Conservation (phyloP, 2,329 filamentous ascomycete species). For the Pseudogymnoascus sp. region DNA sequence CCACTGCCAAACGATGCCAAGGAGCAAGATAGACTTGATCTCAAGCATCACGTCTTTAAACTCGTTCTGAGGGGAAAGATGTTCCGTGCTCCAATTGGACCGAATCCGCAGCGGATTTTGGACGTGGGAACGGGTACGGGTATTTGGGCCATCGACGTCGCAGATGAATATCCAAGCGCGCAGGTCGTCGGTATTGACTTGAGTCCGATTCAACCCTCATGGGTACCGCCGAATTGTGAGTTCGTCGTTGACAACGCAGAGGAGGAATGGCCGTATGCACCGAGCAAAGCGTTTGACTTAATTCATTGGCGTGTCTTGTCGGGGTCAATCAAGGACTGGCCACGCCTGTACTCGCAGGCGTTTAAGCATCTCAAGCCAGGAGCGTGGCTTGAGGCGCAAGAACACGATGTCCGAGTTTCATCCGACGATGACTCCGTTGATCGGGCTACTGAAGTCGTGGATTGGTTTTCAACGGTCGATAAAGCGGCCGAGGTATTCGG, state of each 20-base stretch:
- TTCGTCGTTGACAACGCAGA: slow-evolving; percentile 31
- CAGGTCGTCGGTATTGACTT: slow-evolving; percentile 22
- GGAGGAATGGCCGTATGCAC: slow-evolving; percentile 26
- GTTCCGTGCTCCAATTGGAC: slow-evolving; percentile 22
- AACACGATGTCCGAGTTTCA: slow-evolving; percentile 16
- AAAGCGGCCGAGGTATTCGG: slow-evolving; percentile 14
- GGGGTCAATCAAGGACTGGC: slow-evolving; percentile 13
- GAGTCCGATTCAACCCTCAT: slow-evolving; percentile 21
- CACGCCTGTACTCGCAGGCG: slow-evolving; percentile 17
- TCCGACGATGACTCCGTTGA: slow-evolving; percentile 22
- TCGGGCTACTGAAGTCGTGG: slow-evolving; percentile 3
- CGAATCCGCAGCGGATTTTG: slow-evolving; percentile 18
- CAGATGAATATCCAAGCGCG: slow-evolving; percentile 20
- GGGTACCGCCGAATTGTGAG: slow-evolving; percentile 24
- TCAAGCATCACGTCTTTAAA: slow-evolving; percentile 23
- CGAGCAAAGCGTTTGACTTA: slow-evolving; percentile 31
- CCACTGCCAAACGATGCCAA: slow-evolving; percentile 22
- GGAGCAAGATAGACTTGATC: slow-evolving; percentile 26
- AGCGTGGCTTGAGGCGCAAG: slow-evolving; percentile 17
- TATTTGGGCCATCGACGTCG: slow-evolving; percentile 32
- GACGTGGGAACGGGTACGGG: slow-evolving; percentile 34
- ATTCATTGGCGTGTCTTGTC: slow-evolving; percentile 27
- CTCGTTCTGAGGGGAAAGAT: slow-evolving; percentile 21
- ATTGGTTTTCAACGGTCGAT: slow-evolving; percentile 16
- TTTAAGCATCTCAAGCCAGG: slow-evolving; percentile 16